phyloP scores from a whole-genome alignment of 1,284 basidiomycete genomes.

The Ceratobasidium sp. region DNA sequence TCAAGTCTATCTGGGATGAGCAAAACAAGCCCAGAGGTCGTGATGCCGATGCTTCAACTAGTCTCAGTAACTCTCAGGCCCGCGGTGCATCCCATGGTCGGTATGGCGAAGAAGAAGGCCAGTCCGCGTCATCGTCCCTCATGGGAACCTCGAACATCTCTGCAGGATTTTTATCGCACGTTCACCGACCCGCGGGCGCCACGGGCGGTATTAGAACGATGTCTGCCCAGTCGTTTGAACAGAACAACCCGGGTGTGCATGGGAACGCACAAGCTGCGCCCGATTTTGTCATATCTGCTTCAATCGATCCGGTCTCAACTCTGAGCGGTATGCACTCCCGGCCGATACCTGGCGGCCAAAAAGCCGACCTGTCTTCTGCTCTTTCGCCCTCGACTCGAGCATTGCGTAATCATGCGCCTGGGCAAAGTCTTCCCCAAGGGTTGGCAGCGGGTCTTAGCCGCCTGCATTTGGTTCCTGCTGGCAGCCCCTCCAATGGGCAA shows the following conservation, averaged over 20 bases:
- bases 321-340: conserved; percentile 41
- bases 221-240: conserved; percentile 38
- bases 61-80: conserved; percentile 20
- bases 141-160: conserved; percentile 43
- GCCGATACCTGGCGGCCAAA: conserved; percentile 39
- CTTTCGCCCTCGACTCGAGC: conserved; percentile 77
- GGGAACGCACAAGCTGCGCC: conserved; percentile 28
- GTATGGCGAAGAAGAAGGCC: conserved; percentile 37
- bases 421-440: conserved; percentile 88
- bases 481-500: conserved; percentile 62
- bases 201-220: conserved; percentile 16
- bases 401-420: conserved; percentile 82
- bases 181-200: conserved; percentile 25
- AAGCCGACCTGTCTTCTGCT: conserved; percentile 41
- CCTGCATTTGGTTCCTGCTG: conserved; percentile 72
- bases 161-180: conserved; percentile 37
- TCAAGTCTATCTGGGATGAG: conserved; percentile 79
- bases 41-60: conserved; percentile 23
- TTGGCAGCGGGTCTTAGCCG: conserved; percentile 87
- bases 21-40: conserved; percentile 51
- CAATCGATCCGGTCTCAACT: conserved; percentile 41
- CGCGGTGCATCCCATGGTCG: conserved; percentile 33
- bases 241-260: conserved; percentile 8
- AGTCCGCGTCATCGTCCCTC: conserved; percentile 31
- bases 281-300: conserved; percentile 37